Evolutionary conservation across 371 early-diverging fungal species (phyloP), one percentile per base, ranked within the genome.

Genomic region (Saksenaea vasiformis): DNA sequence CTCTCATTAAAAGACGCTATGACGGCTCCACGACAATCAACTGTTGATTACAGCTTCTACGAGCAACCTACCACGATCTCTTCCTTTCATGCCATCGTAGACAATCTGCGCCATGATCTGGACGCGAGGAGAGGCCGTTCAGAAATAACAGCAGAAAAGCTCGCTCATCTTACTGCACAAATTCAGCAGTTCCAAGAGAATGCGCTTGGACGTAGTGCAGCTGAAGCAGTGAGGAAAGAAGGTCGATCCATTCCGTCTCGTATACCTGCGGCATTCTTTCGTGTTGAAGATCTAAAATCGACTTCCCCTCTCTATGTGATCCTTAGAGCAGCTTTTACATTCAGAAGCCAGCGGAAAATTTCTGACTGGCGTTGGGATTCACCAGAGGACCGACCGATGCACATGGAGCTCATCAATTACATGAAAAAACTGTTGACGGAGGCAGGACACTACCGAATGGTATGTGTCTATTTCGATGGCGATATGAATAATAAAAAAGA

Each of bases 111-210:
- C 31, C 64, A 67, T 37, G 87, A 85, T 58, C 70, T 87, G 22
- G 71, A 53, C 22, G 65, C 76, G 0, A 64, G 74, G 11, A 82
- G 79, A 26, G 41, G 13, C 27, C 71, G 75, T 63, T 60, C 70
- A 34, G 63, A 75, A n/a, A 61, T 82, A 66, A 81, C 74, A 43
- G 80, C 86, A 56, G 78, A 84, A 36, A 87, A 85, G 13, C 70
- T 90, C 26, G 78, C 88, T 2, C 74, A 75, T 43, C 85, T 88
- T 53, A 73, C 73, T n/a, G 83, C 83, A 19, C 73, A 72, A 13
- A 68, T 88, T 58, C 85, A 85, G 60, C 82, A 85, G 59, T 87
- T 88, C 56, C 90, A 90, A 72, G 69, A 86, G 31, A 79, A 80
- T 43, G 74, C 68, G 61, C 72, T 90, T 15, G 84, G 85, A 14